Base-by-base conservation (phyloP, 2,329 filamentous ascomycete genomes). In the Epicoccum nigrum region DNA sequence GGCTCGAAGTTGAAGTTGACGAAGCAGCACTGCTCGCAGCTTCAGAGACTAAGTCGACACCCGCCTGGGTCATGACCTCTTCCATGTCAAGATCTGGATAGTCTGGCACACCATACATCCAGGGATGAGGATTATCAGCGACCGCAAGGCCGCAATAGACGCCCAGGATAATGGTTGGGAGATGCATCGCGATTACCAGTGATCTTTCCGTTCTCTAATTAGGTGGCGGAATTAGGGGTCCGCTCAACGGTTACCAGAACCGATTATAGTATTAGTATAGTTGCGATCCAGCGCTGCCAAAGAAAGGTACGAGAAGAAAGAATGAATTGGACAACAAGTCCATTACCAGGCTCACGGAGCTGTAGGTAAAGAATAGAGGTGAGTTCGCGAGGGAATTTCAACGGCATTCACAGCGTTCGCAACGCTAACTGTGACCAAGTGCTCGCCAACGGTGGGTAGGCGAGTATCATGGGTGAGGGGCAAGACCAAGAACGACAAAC, bases 51-150 rank as follows among this genome's bases (percentile, higher is more conserved):
- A 44, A 7, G 7, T 64, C 55, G n/a, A 63, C 49, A 15, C 62
- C 63, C 16, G 60, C 62, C 21, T 66, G 51, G 12, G 56, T 62
- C 55, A 66, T 62, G 27, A 64, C 54, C 33, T 69, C 63, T 28
- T 64, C 50, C 46, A 68, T 62, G 17, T 65, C 64, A 25, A 67
- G 54, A 27, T 64, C 64, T 12, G 63, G 61, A 30, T 45, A 64
- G 33, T 63, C 63, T 1, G 68, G 68, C 11, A 71, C 67, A 12
- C 68, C 68, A 43, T 69, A 71, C 59, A 70, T 71, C 59, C 64
- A 70, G 34, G 66, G 67, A 31, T 63, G 57, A 4, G 62, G 58
- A 20, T 59, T 59, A 2, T 56, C 60, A 25, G 62, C 60, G 13
- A 56, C 51, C 28, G 46, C 48, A 1, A 69, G 52, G 34, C 64